Evolutionary conservation across 169 alveolate genomes (phyloP), one percentile per base, ranked within the genome.

Genomic region (Eimeria sp.): DNA sequence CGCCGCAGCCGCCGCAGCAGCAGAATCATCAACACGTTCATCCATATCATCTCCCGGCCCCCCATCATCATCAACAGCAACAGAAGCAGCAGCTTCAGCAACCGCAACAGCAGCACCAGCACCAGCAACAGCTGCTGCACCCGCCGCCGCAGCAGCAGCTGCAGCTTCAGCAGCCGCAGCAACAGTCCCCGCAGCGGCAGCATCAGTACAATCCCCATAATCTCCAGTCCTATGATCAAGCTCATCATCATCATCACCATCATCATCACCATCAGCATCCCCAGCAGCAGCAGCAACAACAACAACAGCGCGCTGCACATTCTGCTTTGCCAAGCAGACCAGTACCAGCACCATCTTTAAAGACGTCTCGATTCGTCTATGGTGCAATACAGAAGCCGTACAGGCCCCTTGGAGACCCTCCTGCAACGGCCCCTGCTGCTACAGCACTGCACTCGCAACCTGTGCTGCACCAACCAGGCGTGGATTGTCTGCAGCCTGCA

Each of bases 41-140:
- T 34, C 40, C 40, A 0, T 2, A 34, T 34, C 40, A 34, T 34
- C 40, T 34, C 40, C 40, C 0, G 40, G 40, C 40, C 40, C 40
- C 40, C 40, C 40, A 34, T 34, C 40, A 34, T 34, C 40, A 34
- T 34, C 40, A 43, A 13, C 89, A 4, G 58, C 82, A 49, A 22
- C 9, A 16, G 43, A 18, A 6, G 34, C 88, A 18, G 5, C 95
- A 4, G 87, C 84, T 14, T 47, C 87, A 6, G 72, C 76, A 14
- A 34, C 75, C 13, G 49, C 88, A 9, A 27, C 87, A 70, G 61
- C 76, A n/a, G 57, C 92, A 9, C 57, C 84, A 75, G 11, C 84
- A 75, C 4, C 73, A 30, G 67, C 89, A 80, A 45, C 49, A 49
- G 86, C 45, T 40, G 86, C 51, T 40, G 86, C 51, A 75, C 2